phyloP scores from a whole-genome alignment of 495 filamentous ascomycete genomes.

The Xylaria curta region DNA sequence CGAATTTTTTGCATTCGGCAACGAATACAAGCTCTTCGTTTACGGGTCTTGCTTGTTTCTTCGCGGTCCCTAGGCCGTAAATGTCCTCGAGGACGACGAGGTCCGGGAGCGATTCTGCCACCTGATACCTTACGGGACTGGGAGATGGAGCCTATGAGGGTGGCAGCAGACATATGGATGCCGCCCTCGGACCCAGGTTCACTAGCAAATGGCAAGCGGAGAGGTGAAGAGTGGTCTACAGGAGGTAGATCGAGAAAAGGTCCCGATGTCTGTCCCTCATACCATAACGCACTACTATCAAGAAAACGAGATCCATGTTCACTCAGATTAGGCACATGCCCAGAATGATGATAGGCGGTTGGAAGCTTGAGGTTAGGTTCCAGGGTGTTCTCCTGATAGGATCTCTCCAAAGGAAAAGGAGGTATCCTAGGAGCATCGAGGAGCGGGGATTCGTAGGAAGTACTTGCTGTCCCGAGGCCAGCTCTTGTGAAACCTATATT shows the following conservation, averaged over 20 bases:
- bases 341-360: slow-evolving; percentile 10
- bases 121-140: not conserved
- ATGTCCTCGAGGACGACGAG: slow-evolving; percentile 28
- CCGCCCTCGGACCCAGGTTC: slow-evolving; percentile 7
- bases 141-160: not conserved
- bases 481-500: slow-evolving; percentile 19
- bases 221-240: not conserved
- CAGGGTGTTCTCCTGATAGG: not conserved
- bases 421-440: slow-evolving; percentile 1
- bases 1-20: slow-evolving; percentile 52
- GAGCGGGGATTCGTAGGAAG: slow-evolving; percentile 10
- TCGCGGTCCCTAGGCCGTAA: slow-evolving; percentile 30
- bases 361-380: not conserved
- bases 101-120: not conserved
- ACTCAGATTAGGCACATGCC: not conserved
- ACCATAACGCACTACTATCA: slow-evolving; percentile 9
- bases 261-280: slow-evolving; percentile 8
- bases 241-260: not conserved
- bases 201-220: not conserved
- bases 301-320: slow-evolving; percentile 3
- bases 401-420: slow-evolving; percentile 8
- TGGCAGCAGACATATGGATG: not conserved
- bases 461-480: slow-evolving; percentile 4
- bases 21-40: slow-evolving; percentile 50
- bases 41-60: slow-evolving; percentile 45